These are phyloP conservation scores for Fusarium fujikuroi DNA, from an alignment of 2,329 filamentous ascomycete species.

Conservation along the genomic window DNA sequence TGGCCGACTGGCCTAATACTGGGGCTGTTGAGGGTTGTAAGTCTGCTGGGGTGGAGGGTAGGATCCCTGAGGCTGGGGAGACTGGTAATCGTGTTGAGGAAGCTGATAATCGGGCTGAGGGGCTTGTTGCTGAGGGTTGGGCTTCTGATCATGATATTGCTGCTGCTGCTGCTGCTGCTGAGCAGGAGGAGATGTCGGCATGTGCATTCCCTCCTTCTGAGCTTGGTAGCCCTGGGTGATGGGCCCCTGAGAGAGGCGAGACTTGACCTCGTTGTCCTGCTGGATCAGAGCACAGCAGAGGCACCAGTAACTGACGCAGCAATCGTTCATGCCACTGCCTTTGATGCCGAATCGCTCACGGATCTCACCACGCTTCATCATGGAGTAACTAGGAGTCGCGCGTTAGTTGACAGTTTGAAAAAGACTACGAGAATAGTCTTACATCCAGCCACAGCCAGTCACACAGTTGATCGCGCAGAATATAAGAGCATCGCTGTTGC, in stretches of 20 bases:
- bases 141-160: constrained; percentile 16
- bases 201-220: constrained; percentile 52
- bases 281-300: constrained; percentile 67
- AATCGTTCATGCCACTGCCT: constrained; percentile 61
- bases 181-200: constrained; percentile 42
- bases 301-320: constrained; percentile 64
- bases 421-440: constrained; percentile 27
- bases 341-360: constrained; percentile 64
- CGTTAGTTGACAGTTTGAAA: constrained; percentile 5
- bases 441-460: constrained; percentile 58
- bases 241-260: constrained; percentile 42
- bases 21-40: constrained; percentile 42
- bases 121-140: constrained; percentile 21
- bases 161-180: constrained; percentile 11
- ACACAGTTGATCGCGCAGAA: constrained; percentile 52
- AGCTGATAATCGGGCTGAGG: constrained; percentile 31
- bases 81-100: constrained; percentile 35
- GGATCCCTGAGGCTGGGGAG: constrained; percentile 38
- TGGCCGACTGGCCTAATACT: constrained; percentile 28
- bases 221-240: constrained; percentile 52
- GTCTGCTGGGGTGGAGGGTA: constrained; percentile 38
- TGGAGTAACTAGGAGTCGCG: constrained; percentile 51
- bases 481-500: constrained; percentile 57
- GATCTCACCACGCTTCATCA: constrained; percentile 65
- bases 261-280: constrained; percentile 65